Conservation (phyloP, 805 yeast genomes). For the Starmerella vaccinii region DNA sequence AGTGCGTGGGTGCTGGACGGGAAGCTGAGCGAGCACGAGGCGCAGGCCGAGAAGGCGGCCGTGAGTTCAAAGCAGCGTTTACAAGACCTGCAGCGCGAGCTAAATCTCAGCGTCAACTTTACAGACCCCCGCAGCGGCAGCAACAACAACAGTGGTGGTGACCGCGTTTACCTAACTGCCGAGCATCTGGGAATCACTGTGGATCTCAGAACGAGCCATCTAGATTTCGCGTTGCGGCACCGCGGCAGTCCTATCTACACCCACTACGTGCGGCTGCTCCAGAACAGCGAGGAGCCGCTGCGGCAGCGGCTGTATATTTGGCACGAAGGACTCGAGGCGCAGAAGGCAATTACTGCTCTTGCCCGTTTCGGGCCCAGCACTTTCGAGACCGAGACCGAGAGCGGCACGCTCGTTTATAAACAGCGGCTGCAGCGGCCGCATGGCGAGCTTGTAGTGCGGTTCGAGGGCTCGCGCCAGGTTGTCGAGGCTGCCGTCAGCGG, state of each 20-base stretch:
- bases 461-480: background rate
- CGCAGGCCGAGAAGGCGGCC: background rate
- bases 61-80: background rate
- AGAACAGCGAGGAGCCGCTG: background rate
- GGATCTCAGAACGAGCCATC: background rate
- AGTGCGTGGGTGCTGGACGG: slow-evolving; percentile 3
- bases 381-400: background rate
- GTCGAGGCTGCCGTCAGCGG: background rate
- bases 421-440: background rate
- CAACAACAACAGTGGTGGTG: background rate
- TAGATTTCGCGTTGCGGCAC: background rate
- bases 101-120: background rate
- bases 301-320: background rate
- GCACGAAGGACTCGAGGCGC: background rate
- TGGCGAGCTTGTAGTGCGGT: background rate
- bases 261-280: background rate
- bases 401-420: background rate
- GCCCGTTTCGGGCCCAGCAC: background rate
- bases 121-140: no score
- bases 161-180: background rate
- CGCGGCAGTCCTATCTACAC: background rate
- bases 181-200: background rate
- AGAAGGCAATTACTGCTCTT: background rate
- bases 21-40: background rate
- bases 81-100: background rate